Percentiles rank a stretch among this genome's conserved stretches.
Conservation (phyloP, 2,329 filamentous ascomycete species). For the Claviceps capensis region DNA sequence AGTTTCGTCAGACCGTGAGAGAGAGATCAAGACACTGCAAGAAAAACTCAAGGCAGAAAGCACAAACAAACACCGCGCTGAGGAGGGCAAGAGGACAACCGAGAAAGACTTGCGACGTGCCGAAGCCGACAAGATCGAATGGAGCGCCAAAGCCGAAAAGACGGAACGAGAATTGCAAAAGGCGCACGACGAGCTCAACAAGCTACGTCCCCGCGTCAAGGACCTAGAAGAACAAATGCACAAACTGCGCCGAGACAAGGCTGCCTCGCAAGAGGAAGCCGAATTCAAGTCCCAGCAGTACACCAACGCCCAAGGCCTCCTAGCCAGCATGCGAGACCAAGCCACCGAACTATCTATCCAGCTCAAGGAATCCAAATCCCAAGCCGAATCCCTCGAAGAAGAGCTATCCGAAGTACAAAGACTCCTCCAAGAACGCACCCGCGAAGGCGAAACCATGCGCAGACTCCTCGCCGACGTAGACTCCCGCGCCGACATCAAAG, state of each 20-base stretch:
- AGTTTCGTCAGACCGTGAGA: slow-evolving; percentile 58
- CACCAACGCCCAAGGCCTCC: slow-evolving; percentile 66
- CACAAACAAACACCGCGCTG: slow-evolving; percentile 54
- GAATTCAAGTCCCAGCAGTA: slow-evolving; percentile 79
- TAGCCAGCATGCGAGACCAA: slow-evolving; percentile 90
- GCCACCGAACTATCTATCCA: slow-evolving; percentile 77
- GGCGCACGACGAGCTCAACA: slow-evolving; percentile 59
- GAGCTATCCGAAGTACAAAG: slow-evolving; percentile 81
- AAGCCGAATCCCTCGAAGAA: slow-evolving; percentile 79
- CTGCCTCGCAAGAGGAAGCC: slow-evolving; percentile 60
- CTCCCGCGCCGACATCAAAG: slow-evolving; percentile 62
- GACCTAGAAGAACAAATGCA: slow-evolving; percentile 62
- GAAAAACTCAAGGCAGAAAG: slow-evolving; percentile 68
- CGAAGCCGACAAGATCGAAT: slow-evolving; percentile 68
- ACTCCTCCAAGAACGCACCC: slow-evolving; percentile 71
- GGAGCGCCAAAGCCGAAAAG: slow-evolving; percentile 60
- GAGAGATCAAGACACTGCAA: slow-evolving; percentile 62
- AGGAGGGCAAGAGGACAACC: slow-evolving; percentile 63
- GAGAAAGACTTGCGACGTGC: slow-evolving; percentile 66
- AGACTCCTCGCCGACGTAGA: slow-evolving; percentile 78
- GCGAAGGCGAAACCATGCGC: slow-evolving; percentile 92
- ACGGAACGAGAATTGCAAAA: slow-evolving; percentile 54
- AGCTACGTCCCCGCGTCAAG: slow-evolving; percentile 44
- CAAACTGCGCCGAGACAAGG: slow-evolving; percentile 54
- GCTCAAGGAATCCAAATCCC: slow-evolving; percentile 74